Base-by-base conservation (phyloP, 1,284 basidiomycete genomes). In the Irpex sp. region DNA sequence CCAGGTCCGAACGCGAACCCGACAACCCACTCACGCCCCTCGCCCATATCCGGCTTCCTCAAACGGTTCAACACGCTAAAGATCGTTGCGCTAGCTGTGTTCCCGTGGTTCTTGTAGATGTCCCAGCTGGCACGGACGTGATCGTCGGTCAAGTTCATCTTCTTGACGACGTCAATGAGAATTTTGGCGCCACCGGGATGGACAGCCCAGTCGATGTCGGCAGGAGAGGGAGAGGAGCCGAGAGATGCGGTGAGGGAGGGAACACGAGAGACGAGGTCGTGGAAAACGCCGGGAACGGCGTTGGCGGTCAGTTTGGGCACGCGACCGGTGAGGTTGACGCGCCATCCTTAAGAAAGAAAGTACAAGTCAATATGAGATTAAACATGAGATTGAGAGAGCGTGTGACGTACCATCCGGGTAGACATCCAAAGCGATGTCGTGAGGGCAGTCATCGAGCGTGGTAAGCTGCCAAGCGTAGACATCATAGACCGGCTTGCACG, bases 161-260 rank as follows among this genome's bases (percentile, higher is more conserved):
- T 39, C 53, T 60, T 60, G 21, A 57, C 46, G 11, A 63, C 58
- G 33, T 59, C 54, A 3, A 53, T 55, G 58, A 63, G 39, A 3
- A 63, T 57, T 26, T 63, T 63, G 36, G 62, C 59, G 53, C 62
- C 59, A n/a, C 58, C 54, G 8, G 62, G 62, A 46, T 63, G 62
- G n/a, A 63, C 31, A 3, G 62, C 59, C 62, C 62, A 63, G 51
- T 63, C 62, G 59, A 63, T 60, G 50, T 63, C 62, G 5, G 53
- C 5, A 2, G 26, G 9, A 21, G 58, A 17, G n/a, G 8, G 26
- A 26, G 26, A 26, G 26, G 26, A 26, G 26, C 26, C 26, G 26
- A 26, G 26, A 3, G 26, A 26, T 1, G 7, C 19, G 35, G 51
- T 13, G 17, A 63, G 46, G 1, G 62, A 56, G 7, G 62, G 59